phyloP scores from a whole-genome alignment of 2,329 filamentous ascomycete species.

The Karstenula rhodostoma region DNA sequence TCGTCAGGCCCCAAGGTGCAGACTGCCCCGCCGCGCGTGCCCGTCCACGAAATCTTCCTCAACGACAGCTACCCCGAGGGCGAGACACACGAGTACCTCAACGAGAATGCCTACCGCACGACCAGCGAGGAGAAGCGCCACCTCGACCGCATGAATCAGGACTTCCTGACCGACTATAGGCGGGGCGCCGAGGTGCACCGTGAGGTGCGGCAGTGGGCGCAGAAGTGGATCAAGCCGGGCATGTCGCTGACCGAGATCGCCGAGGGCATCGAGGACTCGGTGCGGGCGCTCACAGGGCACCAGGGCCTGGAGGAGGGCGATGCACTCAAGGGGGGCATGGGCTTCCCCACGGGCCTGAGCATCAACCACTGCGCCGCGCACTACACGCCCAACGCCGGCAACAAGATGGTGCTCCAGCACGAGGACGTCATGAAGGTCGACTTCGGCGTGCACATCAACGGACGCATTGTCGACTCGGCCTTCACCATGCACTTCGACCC shows the following conservation, averaged over 20 bases:
- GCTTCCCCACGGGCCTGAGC: conserved; percentile 84
- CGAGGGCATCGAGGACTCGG: conserved; percentile 85
- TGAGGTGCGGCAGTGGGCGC: conserved; percentile 84
- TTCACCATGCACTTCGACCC: conserved; percentile 75
- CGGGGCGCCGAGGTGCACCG: conserved; percentile 89
- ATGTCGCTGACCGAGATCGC: conserved; percentile 83
- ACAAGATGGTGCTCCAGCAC: conserved; percentile 73
- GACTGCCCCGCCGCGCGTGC: conserved; percentile 78
- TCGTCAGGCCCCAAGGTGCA: conserved; percentile 68
- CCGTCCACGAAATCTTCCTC: conserved; percentile 77
- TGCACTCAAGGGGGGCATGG: conserved; percentile 79
- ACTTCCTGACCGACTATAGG: conserved; percentile 82
- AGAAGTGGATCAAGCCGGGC: conserved; percentile 81
- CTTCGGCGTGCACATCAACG: conserved; percentile 75
- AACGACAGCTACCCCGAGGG: conserved; percentile 77
- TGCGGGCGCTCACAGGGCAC: conserved; percentile 79
- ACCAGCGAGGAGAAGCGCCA: conserved; percentile 87
- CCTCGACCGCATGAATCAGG: conserved; percentile 79
- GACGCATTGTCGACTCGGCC: conserved; percentile 74
- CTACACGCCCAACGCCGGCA: conserved; percentile 86
- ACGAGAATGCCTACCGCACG: conserved; percentile 80
- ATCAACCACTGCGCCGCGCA: conserved; percentile 87
- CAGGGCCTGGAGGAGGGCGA: conserved; percentile 80
- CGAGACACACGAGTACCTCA: conserved; percentile 77
- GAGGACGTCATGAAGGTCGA: conserved; percentile 78